Base-by-base conservation (phyloP, 2,329 filamentous ascomycete species). In the Calcarisporium arbuscula region DNA sequence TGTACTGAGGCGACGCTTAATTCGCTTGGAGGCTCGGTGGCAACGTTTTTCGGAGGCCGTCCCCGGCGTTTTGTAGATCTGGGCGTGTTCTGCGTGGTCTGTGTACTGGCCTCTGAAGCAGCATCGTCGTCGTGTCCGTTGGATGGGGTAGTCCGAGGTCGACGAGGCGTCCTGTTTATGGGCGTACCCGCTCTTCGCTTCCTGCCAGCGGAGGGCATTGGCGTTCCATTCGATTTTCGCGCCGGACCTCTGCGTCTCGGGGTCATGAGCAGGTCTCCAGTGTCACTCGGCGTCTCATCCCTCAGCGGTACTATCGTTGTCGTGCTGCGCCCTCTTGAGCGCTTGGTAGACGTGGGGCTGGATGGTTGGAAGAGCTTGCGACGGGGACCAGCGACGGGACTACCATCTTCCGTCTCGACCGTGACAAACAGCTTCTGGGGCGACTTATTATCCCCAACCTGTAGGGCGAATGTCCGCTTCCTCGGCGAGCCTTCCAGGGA, bases 401-500 rank as follows among this genome's bases (percentile, higher is more conserved):
- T 42, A 26, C 60, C 57, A 34, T 55, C 46, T 33, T 57, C 18
- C 25, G 35, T 32, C 51, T 77, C 72, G 34, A 76, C 70, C 8
- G 74, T 77, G 34, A 76, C 71, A 28, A 64, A 58, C 28, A 77
- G 59, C 38, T 62, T 65, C 50, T 75, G 70, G 4, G 72, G 70
- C 30, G 70, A 64, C 29, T 51, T 52, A 23, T 61, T 60, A 44
- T 69, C 58, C 30, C 72, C 72, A 18, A 73, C 69, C 42, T 76
- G 70, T 21, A 77, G 64, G 51, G 74, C 67, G 42, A 76, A 76
- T 28, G 61, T 74, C 48, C 68, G 72, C 56, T 74, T 77, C 31
- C 70, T 60, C 25, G 74, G 72, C 27, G 73, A 75, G 12, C 42
- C 40, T 23, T 43, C 49, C 36, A 64, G 49, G 20, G 64, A 56